Conservation (phyloP, 345 rosid species). For the Hypericum androsaemum region DNA sequence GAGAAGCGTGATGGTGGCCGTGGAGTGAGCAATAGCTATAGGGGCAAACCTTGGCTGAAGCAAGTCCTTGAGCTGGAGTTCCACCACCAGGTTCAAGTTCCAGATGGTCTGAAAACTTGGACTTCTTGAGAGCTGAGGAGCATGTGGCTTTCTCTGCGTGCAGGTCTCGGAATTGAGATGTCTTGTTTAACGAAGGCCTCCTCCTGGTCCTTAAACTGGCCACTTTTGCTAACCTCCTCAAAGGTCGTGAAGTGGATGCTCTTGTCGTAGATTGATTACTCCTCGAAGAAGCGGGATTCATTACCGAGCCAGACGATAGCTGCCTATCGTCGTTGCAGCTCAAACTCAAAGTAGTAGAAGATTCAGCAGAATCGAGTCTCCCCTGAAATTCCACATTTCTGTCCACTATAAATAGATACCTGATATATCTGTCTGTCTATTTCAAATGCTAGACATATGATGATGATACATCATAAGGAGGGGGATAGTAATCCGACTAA, state of each 20-base stretch:
- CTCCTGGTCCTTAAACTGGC: conserved; percentile 42
- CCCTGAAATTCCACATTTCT: conserved; percentile 16
- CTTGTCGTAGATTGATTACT: conserved; percentile 25
- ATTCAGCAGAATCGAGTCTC: conserved; percentile 13
- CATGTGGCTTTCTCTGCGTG: conserved; percentile 53
- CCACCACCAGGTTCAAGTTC: conserved; percentile 27
- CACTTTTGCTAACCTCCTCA: conserved; percentile 27
- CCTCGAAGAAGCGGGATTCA: conserved; percentile 19
- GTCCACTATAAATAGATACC: conserved; percentile 12
- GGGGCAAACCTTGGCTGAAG: conserved; percentile 36
- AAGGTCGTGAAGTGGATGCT: conserved; percentile 27
- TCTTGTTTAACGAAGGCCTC: conserved; percentile 22
- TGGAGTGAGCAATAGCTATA: conserved; percentile 90
- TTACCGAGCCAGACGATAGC: conserved; percentile 1
- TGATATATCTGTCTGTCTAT: too few species aligned
- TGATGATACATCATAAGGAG: background rate
- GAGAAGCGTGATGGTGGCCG: conserved; percentile 43
- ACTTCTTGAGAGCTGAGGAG: conserved; percentile 67
- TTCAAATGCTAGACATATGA: conserved; percentile 2
- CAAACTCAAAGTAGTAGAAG: too few species aligned
- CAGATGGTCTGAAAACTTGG: conserved; percentile 35
- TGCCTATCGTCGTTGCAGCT: conserved; percentile 4
- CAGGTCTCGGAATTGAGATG: conserved; percentile 12
- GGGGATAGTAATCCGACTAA: conserved; percentile 4
- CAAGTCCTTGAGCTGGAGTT: conserved; percentile 22